phyloP scores from a whole-genome alignment of 257 asterid genomes.

The Solanum ossicruentum region DNA sequence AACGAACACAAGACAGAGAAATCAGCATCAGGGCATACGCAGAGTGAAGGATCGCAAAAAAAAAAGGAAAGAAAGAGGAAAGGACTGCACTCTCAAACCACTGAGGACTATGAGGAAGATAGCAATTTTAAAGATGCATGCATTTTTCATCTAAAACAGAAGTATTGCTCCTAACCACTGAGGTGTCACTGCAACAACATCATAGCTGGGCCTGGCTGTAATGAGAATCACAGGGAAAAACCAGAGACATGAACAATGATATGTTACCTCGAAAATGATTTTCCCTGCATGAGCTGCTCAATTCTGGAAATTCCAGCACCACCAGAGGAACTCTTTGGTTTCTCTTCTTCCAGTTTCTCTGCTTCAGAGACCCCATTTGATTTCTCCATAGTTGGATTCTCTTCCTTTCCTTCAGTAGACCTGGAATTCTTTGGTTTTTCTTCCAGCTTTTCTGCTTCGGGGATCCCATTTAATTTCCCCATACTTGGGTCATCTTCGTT shows the following conservation, averaged over 20 bases:
- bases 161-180: background rate
- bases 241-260: slow-evolving; percentile 3
- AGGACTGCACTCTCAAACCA: background rate
- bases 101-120: background rate
- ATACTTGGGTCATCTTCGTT: slow-evolving; percentile 8
- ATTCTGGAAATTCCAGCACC: slow-evolving; percentile 41
- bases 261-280: slow-evolving; percentile 54
- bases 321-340: slow-evolving; percentile 7
- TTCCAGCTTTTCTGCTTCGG: background rate
- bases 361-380: background rate
- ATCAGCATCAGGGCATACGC: background rate
- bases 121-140: background rate
- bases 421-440: slow-evolving; percentile 3
- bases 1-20: background rate
- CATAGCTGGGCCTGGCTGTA: background rate
- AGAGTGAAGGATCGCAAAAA: background rate
- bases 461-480: background rate
- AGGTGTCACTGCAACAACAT: background rate
- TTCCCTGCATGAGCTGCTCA: slow-evolving; percentile 59
- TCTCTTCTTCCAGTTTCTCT: slow-evolving; percentile 6
- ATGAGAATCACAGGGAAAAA: background rate
- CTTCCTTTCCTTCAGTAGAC: slow-evolving; percentile 29
- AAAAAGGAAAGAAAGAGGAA: background rate
- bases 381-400: slow-evolving; percentile 5
- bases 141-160: background rate